A percentile compares a stretch with the other conserved stretches of the same genome.
phyloP scores from a whole-genome alignment of 305 asterid species.

The Fraxinus baroniana region DNA sequence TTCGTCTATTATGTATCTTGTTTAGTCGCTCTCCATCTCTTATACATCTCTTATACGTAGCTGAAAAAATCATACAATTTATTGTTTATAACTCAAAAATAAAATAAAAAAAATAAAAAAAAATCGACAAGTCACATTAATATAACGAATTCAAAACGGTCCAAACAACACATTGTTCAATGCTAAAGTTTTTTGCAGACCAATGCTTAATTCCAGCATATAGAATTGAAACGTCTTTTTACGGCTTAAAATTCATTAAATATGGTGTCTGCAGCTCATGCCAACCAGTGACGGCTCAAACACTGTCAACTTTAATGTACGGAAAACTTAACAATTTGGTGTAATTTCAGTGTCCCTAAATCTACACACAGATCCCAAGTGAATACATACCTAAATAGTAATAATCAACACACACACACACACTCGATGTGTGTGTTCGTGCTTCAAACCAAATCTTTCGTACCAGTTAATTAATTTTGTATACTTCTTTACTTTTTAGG shows the following conservation, averaged over 20 bases:
- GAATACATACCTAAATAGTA: not conserved
- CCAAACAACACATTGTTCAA: conserved; percentile 26
- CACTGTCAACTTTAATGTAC: conserved; percentile 13
- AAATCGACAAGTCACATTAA: conserved; percentile 4
- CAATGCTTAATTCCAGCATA: conserved; percentile 19
- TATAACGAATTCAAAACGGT: conserved; percentile 4
- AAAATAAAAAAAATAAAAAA: not conserved
- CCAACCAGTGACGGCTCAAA: conserved; percentile 32
- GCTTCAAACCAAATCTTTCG: conserved; percentile 39
- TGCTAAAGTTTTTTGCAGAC: conserved; percentile 9
- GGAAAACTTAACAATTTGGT: conserved; percentile 17
- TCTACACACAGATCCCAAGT: not conserved
- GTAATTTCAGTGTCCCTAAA: conserved; percentile 18
- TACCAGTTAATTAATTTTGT: conserved; percentile 23
- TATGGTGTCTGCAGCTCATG: not conserved
- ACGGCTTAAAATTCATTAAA: conserved; percentile 22
- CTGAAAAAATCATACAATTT: not conserved
- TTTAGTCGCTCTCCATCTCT: not conserved
- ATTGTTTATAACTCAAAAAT: not conserved
- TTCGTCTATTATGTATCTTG: not conserved
- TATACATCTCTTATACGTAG: no score
- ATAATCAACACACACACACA: not conserved
- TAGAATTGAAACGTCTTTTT: conserved; percentile 17
- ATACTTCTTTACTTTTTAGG: conserved; percentile 30
- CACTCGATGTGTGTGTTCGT: not conserved